Evolutionary conservation across 2,329 filamentous ascomycete genomes (phyloP).

Genomic region (Arthrobotrys musiformis): DNA sequence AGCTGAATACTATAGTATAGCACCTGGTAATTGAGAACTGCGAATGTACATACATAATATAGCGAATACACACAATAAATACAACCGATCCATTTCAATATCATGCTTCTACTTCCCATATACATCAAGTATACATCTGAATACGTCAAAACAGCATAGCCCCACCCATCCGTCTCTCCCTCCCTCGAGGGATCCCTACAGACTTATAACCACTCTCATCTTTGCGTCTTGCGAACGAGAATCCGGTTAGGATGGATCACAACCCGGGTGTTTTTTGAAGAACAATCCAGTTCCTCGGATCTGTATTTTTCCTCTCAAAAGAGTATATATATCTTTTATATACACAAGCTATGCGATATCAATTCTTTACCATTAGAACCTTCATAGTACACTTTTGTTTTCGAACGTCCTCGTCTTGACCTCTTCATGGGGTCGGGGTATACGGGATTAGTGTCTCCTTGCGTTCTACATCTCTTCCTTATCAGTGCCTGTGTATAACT

Average conservation of each 20-base stretch:
- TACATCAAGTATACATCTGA: background rate
- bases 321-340: background rate
- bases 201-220: constrained; percentile 50
- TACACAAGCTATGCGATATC: constrained; percentile 49
- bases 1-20: too few species aligned
- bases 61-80: background rate
- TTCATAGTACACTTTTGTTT: constrained; percentile 57
- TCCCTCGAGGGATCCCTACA: constrained; percentile 8
- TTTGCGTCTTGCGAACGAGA: constrained; percentile 51
- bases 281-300: constrained; percentile 18
- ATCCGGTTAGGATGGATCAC: constrained; percentile 49
- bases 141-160: constrained; percentile 20
- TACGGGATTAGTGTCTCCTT: constrained; percentile 57
- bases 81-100: background rate
- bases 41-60: background rate
- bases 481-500: background rate
- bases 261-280: background rate
- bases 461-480: constrained; percentile 56
- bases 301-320: background rate
- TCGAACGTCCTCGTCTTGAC: constrained; percentile 11
- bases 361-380: constrained; percentile 50
- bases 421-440: background rate
- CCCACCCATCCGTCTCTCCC: constrained; percentile 51
- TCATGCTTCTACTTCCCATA: background rate
- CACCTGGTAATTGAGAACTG: too few species aligned